Percentiles rank a stretch among this genome's conserved stretches.
phyloP scores from a whole-genome alignment of 2,329 filamentous ascomycete genomes.

The Colletotrichum tanaceti region DNA sequence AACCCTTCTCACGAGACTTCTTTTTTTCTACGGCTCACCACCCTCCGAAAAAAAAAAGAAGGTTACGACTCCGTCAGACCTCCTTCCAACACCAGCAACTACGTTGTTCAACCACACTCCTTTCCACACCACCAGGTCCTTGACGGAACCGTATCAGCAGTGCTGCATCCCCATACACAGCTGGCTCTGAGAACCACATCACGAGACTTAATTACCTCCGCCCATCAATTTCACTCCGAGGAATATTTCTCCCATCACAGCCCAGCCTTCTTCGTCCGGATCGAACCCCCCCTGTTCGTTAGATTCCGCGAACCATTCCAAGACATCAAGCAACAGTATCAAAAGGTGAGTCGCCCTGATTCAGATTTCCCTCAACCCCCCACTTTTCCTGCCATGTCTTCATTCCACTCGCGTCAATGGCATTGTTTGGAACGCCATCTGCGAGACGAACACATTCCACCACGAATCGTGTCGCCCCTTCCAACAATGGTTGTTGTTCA shows the following conservation, averaged over 20 bases:
- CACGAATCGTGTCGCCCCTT: constrained; percentile 10
- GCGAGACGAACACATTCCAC: constrained; percentile 27
- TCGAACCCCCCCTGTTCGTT: constrained; percentile 21
- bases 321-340: constrained; percentile 28
- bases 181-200: constrained; percentile 41
- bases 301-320: constrained; percentile 32
- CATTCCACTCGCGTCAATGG: constrained; percentile 34
- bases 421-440: constrained; percentile 33
- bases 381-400: constrained; percentile 13
- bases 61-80: constrained; percentile 39
- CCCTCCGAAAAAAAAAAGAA: constrained; percentile 30
- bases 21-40: constrained; percentile 33
- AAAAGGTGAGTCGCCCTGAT: constrained; percentile 28
- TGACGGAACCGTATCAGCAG: constrained; percentile 45
- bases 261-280: constrained; percentile 11
- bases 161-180: constrained; percentile 42
- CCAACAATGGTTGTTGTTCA: constrained; percentile 24
- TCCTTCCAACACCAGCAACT: constrained; percentile 34
- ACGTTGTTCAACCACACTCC: constrained; percentile 44
- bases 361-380: not conserved
- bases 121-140: constrained; percentile 41
- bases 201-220: constrained; percentile 30
- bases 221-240: constrained; percentile 20
- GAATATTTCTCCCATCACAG: constrained; percentile 17
- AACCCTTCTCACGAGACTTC: constrained; percentile 30